Percentiles rank a stretch among this genome's conserved stretches.
These are phyloP conservation scores for Asterophora lycoperdoides DNA, from an alignment of 768 basidiomycete genomes.

Conservation along the genomic window DNA sequence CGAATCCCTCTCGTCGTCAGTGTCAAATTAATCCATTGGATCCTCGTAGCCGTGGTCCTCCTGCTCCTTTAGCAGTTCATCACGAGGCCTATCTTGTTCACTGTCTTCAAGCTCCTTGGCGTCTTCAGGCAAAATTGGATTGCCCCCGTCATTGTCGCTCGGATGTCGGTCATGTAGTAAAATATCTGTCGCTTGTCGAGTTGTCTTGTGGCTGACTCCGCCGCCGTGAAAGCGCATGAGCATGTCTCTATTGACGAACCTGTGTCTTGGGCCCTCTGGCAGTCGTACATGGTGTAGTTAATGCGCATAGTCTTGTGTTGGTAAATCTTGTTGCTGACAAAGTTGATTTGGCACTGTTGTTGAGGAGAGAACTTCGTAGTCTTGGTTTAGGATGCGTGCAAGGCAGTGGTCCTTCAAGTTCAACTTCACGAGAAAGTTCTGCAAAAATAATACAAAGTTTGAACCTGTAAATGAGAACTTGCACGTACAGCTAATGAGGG, in stretches of 20 bases:
- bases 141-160: background rate
- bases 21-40: background rate
- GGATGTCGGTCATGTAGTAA: background rate
- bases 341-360: no score
- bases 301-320: background rate
- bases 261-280: background rate
- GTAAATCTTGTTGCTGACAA: background rate
- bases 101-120: background rate
- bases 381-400: no score
- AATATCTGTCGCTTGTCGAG: background rate
- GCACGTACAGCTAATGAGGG: no score
- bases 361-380: no score
- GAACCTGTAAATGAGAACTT: no score
- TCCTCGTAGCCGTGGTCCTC: background rate
- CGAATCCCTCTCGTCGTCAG: no score
- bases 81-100: background rate
- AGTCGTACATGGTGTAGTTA: background rate
- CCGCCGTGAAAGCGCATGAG: slow-evolving; percentile 2
- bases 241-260: slow-evolving; percentile 5
- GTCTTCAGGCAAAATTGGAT: no score
- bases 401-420: background rate
- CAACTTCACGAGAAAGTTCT: no score
- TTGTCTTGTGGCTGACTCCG: background rate
- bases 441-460: no score
- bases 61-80: background rate